phyloP scores from a whole-genome alignment of 1,284 basidiomycete species.

The Marasmius tenuissimus region DNA sequence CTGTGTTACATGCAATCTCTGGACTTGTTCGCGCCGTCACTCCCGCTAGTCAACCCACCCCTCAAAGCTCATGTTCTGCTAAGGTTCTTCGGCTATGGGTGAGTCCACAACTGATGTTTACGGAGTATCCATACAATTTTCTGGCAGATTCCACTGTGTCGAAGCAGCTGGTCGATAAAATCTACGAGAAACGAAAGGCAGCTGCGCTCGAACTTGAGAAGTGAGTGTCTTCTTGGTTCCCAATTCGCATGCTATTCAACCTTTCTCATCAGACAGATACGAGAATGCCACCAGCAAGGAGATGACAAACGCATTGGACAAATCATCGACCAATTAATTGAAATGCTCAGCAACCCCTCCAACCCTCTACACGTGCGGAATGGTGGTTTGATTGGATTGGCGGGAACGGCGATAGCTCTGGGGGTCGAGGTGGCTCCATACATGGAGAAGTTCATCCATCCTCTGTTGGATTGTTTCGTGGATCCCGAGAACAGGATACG shows the following conservation, averaged over 20 bases:
- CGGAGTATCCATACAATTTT: neutral
- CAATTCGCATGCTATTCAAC: slow-evolving; percentile 4
- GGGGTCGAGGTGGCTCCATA: slow-evolving; percentile 92
- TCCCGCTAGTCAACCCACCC: neutral
- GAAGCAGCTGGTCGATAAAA: slow-evolving; percentile 81
- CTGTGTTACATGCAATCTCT: no score
- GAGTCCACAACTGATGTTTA: neutral
- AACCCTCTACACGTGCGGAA: slow-evolving; percentile 90
- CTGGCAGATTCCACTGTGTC: slow-evolving; percentile 59
- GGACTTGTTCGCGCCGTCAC: no score
- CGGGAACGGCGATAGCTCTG: slow-evolving; percentile 94
- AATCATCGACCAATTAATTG: slow-evolving; percentile 94
- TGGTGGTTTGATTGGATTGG: slow-evolving; percentile 95
- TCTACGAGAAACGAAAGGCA: slow-evolving; percentile 95
- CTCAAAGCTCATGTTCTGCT: neutral
- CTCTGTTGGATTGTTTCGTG: slow-evolving; percentile 91
- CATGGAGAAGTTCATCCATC: slow-evolving; percentile 90
- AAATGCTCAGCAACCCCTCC: slow-evolving; percentile 81
- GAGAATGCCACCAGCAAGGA: slow-evolving; percentile 80
- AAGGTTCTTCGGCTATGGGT: slow-evolving; percentile 12
- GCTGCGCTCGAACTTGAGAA: slow-evolving; percentile 96
- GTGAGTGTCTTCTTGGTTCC: slow-evolving; percentile 38
- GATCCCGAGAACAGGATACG: slow-evolving; percentile 95
- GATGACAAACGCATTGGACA: slow-evolving; percentile 81
- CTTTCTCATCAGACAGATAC: slow-evolving; percentile 62